A percentile compares a stretch with the other conserved stretches of the same genome.
Evolutionary conservation across 805 yeast species (phyloP).

Genomic region (Phaffomyces antillensis): DNA sequence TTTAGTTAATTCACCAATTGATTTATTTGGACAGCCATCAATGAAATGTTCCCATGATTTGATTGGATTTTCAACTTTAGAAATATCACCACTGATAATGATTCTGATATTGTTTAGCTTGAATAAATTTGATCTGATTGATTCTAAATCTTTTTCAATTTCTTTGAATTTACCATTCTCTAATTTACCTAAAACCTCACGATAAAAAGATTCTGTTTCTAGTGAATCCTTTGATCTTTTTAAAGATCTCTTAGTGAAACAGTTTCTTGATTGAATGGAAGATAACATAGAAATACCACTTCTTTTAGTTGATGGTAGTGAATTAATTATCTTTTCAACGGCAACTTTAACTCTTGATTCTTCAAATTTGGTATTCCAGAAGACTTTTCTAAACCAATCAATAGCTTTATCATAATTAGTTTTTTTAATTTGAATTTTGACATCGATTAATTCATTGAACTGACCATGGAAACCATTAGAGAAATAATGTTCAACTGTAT

Average conservation of each 20-base stretch:
- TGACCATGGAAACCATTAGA: constrained; percentile 51
- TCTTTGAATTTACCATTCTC: constrained; percentile 44
- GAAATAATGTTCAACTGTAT: constrained; percentile 55
- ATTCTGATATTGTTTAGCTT: constrained; percentile 54
- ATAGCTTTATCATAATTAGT: constrained; percentile 62
- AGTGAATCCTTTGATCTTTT: constrained; percentile 60
- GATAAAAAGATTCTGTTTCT: constrained; percentile 52
- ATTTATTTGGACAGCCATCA: constrained; percentile 7
- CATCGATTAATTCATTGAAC: constrained; percentile 58
- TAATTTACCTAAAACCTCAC: constrained; percentile 39
- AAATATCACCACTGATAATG: constrained; percentile 63
- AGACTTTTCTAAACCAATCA: constrained; percentile 64
- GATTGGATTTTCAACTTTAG: constrained; percentile 46
- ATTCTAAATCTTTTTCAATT: constrained; percentile 44
- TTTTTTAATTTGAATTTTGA: constrained; percentile 54
- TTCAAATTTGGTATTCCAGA: constrained; percentile 66
- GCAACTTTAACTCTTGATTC: constrained; percentile 61
- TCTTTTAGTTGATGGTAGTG: constrained; percentile 34
- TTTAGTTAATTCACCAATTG: constrained; percentile 18
- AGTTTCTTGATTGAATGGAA: constrained; percentile 49
- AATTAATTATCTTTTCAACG: constrained; percentile 33
- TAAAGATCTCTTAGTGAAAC: constrained; percentile 54
- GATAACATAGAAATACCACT: constrained; percentile 49
- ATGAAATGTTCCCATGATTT: constrained; percentile 44
- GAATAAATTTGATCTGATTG: constrained; percentile 45